Base-by-base conservation (phyloP, 179 eudicot species). In the Gypsophila paniculata region DNA sequence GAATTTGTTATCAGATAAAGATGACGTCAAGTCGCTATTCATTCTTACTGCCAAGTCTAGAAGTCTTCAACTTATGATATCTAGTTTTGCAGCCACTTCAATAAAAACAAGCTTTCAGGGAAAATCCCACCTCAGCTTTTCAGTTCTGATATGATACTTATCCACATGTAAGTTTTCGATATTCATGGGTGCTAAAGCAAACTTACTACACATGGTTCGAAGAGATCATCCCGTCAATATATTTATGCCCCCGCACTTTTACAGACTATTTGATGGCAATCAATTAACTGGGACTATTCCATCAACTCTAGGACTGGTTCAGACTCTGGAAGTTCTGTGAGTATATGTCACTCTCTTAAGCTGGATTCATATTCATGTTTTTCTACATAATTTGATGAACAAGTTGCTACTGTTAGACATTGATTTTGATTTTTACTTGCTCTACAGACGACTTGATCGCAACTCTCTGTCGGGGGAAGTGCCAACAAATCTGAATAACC, bases 21-120 rank as follows among this genome's bases (percentile, higher is more conserved):
- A 58, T 25, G 46, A 65, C 6, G 2, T 66, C 5, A 9, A 32
- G 22, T 48, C 57, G 1, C 29, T 55, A 12, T 34, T 74, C 5
- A 59, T 61, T 51, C 72, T 49, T 34, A 14, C 69, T 75, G 71
- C 9, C 8, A 62, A 13, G 36, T 60, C 38, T 60, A 60, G 44
- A 71, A 39, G 17, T 65, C 52, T 65, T 9, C 46, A 49, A 67
- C 49, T 72, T 18, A 61, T 52, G 48, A 11, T 54, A 10, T 61
- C 54, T 7, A 7, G 49, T 63, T 72, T 70, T 80, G 75, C 89
- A 94, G 99, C 78, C 97, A 94, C 82, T 88, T 94, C 86, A 91
- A 89, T 74, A 89, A 91, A 61, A 94, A 94, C 83, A 80, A 85
- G 83, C 91, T 94, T 51, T 85, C 99, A 17, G 99, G 97, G 5